Evolutionary conservation across 345 rosid genomes (phyloP), one percentile per base, ranked within the genome.

Genomic region (Sonneratia alba): DNA sequence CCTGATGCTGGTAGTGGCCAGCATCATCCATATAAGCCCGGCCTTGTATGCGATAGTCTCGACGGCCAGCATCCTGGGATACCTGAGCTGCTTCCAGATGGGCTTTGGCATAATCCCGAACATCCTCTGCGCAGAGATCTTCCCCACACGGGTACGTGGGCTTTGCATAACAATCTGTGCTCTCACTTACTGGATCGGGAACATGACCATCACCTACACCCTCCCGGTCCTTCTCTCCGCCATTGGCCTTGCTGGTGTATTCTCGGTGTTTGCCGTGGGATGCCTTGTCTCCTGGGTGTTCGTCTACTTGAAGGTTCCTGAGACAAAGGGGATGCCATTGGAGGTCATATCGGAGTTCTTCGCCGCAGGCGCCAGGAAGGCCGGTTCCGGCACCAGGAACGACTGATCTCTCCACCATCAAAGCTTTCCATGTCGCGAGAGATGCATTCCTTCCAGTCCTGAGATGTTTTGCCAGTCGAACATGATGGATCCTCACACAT

Each of bases 291-390:
- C 87, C 1, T 81, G 83, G 86, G 72, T 83, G 1, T 83, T 79
- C 14, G 84, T 83, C 42, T 81, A 72, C 79, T 53, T 79, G 38
- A 81, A 71, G 71, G 87, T 81, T 66, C 84, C 84, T 0, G 86
- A 83, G 82, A 83, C 84, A 12, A 83, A 81, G 67, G 87, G 84
- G 16, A 79, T 83, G 87, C 84, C 84, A 48, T 69, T 81, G 14
- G 82, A 83, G 70, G 81, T 83, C 70, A 81, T 83, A 36, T 72
- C 75, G 43, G 84, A 83, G 74, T 83, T 83, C 82, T 83, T 83
- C 27, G 76, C 84, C 0, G 73, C 59, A 11, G 84, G 84, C 13
- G 83, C 81, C 10, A 51, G 27, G 51, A 55, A 36, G 9, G 71
- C 63, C 2, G 36, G 37, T 38, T 21, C 47, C 37, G 32, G 32